Percentiles rank a stretch among this genome's conserved stretches.
Conservation (phyloP, 768 basidiomycete species). For the Psilocybe sp. region DNA sequence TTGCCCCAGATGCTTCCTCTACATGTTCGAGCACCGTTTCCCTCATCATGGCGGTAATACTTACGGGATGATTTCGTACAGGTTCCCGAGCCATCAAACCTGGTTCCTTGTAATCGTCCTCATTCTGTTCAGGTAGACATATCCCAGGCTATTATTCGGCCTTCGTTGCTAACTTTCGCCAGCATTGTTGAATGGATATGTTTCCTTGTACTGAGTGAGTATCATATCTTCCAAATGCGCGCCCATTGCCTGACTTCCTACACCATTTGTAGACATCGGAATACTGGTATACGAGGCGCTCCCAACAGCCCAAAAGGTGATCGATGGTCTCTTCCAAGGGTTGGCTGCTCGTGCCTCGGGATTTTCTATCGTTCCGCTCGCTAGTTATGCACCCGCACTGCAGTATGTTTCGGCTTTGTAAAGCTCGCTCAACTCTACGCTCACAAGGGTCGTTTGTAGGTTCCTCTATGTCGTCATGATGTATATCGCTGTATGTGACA, state of each 20-base stretch:
- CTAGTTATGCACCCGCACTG: constrained; percentile 61
- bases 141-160: background rate
- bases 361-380: constrained; percentile 44
- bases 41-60: background rate
- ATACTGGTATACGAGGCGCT: constrained; percentile 36
- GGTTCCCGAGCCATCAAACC: constrained; percentile 73
- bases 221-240: constrained; percentile 6
- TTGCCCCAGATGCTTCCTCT: constrained; percentile 53
- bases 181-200: constrained; percentile 65
- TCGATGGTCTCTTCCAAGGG: constrained; percentile 53
- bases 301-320: constrained; percentile 33
- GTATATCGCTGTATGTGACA: constrained; percentile 51
- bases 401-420: constrained; percentile 41
- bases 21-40: constrained; percentile 36
- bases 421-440: background rate
- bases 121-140: constrained; percentile 49
- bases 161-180: background rate
- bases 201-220: constrained; percentile 61
- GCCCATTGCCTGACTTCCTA: background rate
- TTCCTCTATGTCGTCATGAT: constrained; percentile 80
- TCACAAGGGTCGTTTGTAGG: constrained; percentile 23
- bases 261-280: constrained; percentile 32
- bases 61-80: constrained; percentile 10
- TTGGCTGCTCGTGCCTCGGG: constrained; percentile 53
- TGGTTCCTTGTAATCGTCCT: constrained; percentile 66